These are phyloP conservation scores for Pseudoperonospora humuli DNA, from an alignment of 352 stramenopile genomes.

Conservation along the genomic window DNA sequence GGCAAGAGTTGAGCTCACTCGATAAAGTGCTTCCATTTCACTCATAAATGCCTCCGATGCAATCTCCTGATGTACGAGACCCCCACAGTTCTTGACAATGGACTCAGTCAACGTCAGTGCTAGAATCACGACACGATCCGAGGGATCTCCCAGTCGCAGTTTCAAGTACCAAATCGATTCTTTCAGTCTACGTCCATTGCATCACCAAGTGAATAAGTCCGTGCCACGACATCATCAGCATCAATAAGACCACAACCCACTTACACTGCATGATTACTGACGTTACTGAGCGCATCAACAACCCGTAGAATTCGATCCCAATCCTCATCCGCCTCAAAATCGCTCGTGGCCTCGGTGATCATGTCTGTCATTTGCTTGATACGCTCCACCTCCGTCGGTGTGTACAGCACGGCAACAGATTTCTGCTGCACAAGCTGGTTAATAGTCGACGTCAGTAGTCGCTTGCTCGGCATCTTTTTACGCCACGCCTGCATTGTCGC, in stretches of 20 bases:
- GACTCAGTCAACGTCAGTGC: slow-evolving; percentile 61
- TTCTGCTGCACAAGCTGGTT: slow-evolving; percentile 79
- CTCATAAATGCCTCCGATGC: slow-evolving; percentile 58
- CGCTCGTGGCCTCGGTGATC: slow-evolving; percentile 57
- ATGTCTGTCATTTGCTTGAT: slow-evolving; percentile 70
- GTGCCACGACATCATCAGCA: too few species aligned
- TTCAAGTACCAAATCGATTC: slow-evolving; percentile 68
- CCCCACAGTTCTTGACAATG: slow-evolving; percentile 72
- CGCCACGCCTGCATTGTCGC: slow-evolving; percentile 56
- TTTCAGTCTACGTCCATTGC: slow-evolving; percentile 55
- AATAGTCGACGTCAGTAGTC: slow-evolving; percentile 47
- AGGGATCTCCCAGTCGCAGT: slow-evolving; percentile 57
- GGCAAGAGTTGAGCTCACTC: slow-evolving; percentile 30
- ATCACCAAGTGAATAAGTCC: neutral
- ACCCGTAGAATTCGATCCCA: slow-evolving; percentile 70
- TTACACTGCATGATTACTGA: slow-evolving; percentile 54
- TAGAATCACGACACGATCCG: slow-evolving; percentile 50
- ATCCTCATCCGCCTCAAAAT: slow-evolving; percentile 63
- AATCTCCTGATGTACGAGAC: slow-evolving; percentile 63
- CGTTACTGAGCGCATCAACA: slow-evolving; percentile 64
- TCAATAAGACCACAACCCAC: too few species aligned
- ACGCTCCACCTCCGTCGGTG: slow-evolving; percentile 58
- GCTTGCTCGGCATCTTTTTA: slow-evolving; percentile 70
- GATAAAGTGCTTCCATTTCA: slow-evolving; percentile 68
- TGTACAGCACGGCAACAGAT: slow-evolving; percentile 64